Base-by-base conservation (phyloP, 2,329 filamentous ascomycete genomes). In the Aspergillus hiratsukae region DNA sequence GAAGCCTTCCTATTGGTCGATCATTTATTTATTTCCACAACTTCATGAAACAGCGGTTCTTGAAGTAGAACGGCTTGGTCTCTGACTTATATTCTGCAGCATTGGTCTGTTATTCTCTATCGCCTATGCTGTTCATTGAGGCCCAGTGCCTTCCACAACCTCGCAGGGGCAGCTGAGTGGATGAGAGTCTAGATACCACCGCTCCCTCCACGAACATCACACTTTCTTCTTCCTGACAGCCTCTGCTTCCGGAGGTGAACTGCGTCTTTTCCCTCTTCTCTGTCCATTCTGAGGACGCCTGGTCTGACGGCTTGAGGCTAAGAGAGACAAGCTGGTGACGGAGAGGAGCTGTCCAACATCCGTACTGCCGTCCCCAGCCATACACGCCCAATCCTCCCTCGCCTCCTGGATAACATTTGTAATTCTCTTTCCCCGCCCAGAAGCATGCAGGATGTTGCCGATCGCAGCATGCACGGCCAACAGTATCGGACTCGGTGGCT, bases 401-500 rank as follows among this genome's bases (percentile, higher is more conserved):
- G 61, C 4, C 52, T 59, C 54, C 51, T 65, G 60, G n/a, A 45
- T 45, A 23, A 45, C 21, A 10, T 6, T 45, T 19, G 8, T 27
- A 45, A 66, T 61, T 27, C 48, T 54, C 46, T 66, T 59, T 19
- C 54, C 61, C 28, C 58, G 52, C 53, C 59, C 61, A 48, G 52
- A 62, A 35, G 57, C 54, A 54, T 63, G 51, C 35, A 64, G 41
- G 46, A 65, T 64, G 35, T 63, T 61, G 43, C 50, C 64, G 48
- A 66, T 62, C 25, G 51, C 55, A 54, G 58, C 58, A 49, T 66
- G 64, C n/a, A 65, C 52, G 35, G 49, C 37, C 28, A 66, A 57
- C 41, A 66, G 55, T 11, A 28, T 19, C 21, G 59, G 58, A 52
- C 57, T 49, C 45, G 64, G 61, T 35, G 64, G 55, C 31, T 53